Evolutionary conservation across 176 grass and related monocot species (phyloP).

Genomic region (maize (Zea mays)): DNA sequence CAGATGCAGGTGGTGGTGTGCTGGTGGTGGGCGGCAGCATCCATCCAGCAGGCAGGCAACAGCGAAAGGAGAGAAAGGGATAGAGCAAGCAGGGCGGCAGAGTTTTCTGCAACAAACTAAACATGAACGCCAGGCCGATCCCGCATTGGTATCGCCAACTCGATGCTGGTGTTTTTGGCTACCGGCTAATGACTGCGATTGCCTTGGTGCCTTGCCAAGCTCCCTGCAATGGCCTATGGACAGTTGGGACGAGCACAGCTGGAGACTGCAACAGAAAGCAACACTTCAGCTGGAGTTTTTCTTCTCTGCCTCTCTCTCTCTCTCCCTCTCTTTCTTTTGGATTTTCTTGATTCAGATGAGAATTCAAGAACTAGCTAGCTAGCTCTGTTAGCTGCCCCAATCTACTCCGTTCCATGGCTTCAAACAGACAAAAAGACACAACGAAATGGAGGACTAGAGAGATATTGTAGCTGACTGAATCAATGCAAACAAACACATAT

Average conservation of each 20-base stretch:
- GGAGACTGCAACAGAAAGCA: conserved; percentile 47
- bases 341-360: conserved; percentile 29
- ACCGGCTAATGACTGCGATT: conserved; percentile 3
- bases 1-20: conserved; percentile 9
- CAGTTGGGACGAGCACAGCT: conserved; percentile 56
- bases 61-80: conserved; percentile 4
- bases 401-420: conserved; percentile 33
- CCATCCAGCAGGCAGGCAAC: neutral
- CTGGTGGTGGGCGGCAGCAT: conserved; percentile 8
- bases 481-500: conserved; percentile 22
- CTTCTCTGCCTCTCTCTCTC: too few relatives aligned
- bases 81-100: conserved; percentile 1
- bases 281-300: conserved; percentile 34
- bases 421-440: conserved; percentile 46
- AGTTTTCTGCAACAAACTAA: neutral
- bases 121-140: neutral
- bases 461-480: conserved; percentile 38
- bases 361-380: conserved; percentile 20
- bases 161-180: conserved; percentile 29
- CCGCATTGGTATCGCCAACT: conserved; percentile 26
- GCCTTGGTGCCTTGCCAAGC: conserved; percentile 21
- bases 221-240: conserved; percentile 11
- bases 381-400: conserved; percentile 16
- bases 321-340: neutral
- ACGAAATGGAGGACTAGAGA: conserved; percentile 10